phyloP scores from a whole-genome alignment of 108 stramenopile genomes.

The Cyclotella choctawhatcheeana region DNA sequence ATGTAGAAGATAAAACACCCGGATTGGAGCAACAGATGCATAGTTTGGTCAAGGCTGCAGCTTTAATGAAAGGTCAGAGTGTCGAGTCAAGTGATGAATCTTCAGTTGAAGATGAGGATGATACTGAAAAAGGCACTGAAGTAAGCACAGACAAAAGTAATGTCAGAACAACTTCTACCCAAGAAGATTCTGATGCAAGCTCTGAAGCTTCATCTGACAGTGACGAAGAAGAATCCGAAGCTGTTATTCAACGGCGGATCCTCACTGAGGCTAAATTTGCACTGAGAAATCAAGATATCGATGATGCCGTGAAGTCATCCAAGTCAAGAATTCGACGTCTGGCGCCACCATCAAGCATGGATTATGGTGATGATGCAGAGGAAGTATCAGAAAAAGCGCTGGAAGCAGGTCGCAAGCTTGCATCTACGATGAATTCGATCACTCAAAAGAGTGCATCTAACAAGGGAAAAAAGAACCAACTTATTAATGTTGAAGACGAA shows the following conservation, averaged over 20 bases:
- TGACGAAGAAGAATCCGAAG: conserved; percentile 44
- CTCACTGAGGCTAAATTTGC: conserved; percentile 78
- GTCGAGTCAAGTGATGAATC: conserved; percentile 36
- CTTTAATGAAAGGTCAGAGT: conserved; percentile 51
- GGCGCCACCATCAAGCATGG: conserved; percentile 30
- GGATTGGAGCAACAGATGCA: conserved; percentile 63
- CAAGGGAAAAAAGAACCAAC: conserved; percentile 33
- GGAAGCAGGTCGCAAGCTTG: conserved; percentile 54
- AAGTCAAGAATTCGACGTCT: conserved; percentile 22
- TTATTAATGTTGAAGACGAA: conserved; percentile 45
- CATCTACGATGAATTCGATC: conserved; percentile 76
- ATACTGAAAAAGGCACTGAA: conserved; percentile 25
- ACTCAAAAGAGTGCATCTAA: conserved; percentile 67
- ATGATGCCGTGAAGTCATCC: conserved; percentile 8
- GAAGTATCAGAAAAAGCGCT: conserved; percentile 51
- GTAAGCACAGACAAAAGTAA: conserved; percentile 32
- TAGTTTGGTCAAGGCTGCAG: conserved; percentile 74
- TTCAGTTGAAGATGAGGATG: not conserved
- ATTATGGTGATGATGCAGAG: conserved; percentile 68
- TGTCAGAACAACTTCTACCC: conserved; percentile 13
- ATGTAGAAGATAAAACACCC: conserved; percentile 58
- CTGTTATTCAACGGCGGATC: conserved; percentile 36
- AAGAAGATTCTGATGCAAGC: conserved; percentile 3
- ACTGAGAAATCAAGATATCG: conserved; percentile 69
- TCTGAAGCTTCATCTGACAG: conserved; percentile 19